Evolutionary conservation across 1,284 basidiomycete species (phyloP), one percentile per base, ranked within the genome.

Genomic region (Agroathelia rolfsii): DNA sequence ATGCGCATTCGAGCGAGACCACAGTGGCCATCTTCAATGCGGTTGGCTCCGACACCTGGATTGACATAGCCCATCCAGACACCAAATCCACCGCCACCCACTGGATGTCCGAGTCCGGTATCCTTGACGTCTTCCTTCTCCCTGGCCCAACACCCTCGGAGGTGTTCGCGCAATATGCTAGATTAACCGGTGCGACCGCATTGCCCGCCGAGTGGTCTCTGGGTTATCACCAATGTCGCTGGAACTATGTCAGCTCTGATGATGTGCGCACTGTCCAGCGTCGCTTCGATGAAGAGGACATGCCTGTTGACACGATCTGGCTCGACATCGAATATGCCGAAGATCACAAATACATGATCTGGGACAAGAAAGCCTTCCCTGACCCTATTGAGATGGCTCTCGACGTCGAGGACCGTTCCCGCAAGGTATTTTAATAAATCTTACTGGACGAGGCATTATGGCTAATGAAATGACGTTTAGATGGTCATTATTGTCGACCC

Each of bases 401-500:
- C 32, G 83, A 87, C 32, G 83, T 98, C 3, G 87, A 86, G 34
- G 81, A 75, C 24, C 64, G 76, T 38, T 88, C 80, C 18, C 75
- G 94, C 40, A 95, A 95, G 76, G 89, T 86, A 36, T 34, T 31
- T 15, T 28, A 15, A 17, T 22, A 15, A 15, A 9, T 27, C 32
- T 13, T 12, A 8, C 14, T 28, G 12, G n/a, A n/a, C 40, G 95
- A 95, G 76, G 89, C 86, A 36, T n/a, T n/a, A 22, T 20, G n/a
- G 10, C 12, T 12, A 11, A 27, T 18, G 12, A 11, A 19, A 6
- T 22, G 15, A 8, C 3, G 13, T 16, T 8, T 38, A 94, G 87
- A 94, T 97, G 76, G 93, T 97, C 24, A 82, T 93, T 29, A 98
- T 99, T 47, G 64, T 98, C 30, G 95, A 99, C 52, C 95, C 95